Conservation (phyloP, 2,329 filamentous ascomycete species). For the Fusarium chlamydosporum region DNA sequence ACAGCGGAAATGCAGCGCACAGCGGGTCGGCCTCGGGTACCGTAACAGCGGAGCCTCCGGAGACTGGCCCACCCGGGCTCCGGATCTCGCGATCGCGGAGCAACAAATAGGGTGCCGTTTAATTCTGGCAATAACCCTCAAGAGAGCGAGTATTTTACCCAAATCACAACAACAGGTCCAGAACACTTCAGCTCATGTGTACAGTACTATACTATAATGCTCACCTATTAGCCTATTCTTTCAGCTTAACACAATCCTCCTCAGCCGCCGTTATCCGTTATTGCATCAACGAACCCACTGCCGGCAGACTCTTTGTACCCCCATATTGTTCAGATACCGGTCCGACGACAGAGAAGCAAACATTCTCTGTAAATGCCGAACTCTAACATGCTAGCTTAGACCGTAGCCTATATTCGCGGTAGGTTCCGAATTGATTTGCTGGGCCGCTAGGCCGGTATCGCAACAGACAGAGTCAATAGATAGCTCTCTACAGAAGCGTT, state of each 20-base stretch:
- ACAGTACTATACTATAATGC: neutral
- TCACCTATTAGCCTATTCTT: neutral
- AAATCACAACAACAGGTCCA: no score
- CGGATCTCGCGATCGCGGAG: slow-evolving; percentile 18
- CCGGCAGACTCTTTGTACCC: neutral
- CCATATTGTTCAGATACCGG: neutral
- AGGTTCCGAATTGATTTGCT: slow-evolving; percentile 2
- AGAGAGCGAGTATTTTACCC: neutral
- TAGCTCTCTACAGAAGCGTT: neutral
- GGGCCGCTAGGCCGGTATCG: neutral
- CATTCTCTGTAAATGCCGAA: neutral
- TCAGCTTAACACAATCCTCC: neutral
- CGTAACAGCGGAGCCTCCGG: slow-evolving; percentile 28
- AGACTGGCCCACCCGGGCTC: slow-evolving; percentile 22
- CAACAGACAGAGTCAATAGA: neutral
- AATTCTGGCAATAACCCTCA: neutral
- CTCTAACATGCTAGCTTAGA: neutral
- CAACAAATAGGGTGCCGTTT: neutral
- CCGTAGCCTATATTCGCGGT: neutral
- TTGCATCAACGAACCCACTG: neutral
- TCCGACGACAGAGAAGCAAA: neutral
- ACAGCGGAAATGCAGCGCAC: slow-evolving; percentile 22
- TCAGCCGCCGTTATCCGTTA: neutral
- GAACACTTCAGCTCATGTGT: neutral
- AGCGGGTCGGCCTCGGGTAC: slow-evolving; percentile 6